Evolutionary conservation across 2,329 filamentous ascomycete species (phyloP).

Genomic region (Fonsecaea erecta): DNA sequence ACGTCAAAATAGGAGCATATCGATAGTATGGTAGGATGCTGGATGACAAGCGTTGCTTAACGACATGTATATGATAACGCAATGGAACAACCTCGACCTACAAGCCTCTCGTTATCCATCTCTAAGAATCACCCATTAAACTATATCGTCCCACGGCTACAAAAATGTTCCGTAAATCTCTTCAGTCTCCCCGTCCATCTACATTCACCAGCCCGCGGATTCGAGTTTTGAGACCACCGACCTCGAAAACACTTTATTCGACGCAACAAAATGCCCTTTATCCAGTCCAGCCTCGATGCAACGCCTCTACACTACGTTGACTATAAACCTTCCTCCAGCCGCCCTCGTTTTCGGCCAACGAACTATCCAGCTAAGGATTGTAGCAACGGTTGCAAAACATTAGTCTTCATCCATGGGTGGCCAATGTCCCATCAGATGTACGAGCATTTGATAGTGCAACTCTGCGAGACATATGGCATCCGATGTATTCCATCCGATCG

Average conservation of each 20-base stretch:
- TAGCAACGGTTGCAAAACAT: constrained; percentile 19
- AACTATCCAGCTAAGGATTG: constrained; percentile 4
- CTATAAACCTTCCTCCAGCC: constrained; percentile 35
- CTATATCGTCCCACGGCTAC: neutral
- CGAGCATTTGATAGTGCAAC: constrained; percentile 39
- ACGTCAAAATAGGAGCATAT: neutral
- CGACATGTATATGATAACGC: neutral
- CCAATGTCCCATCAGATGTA: constrained; percentile 42
- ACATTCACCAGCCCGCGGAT: neutral
- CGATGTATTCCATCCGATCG: constrained; percentile 42
- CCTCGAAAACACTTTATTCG: neutral
- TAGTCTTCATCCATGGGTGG: constrained; percentile 43
- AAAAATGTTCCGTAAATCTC: neutral
- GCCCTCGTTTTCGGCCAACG: constrained; percentile 26
- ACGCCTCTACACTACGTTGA: constrained; percentile 32
- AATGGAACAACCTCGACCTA: neutral
- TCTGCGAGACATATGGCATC: constrained; percentile 39
- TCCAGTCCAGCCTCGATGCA: constrained; percentile 32
- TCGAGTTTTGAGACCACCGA: neutral
- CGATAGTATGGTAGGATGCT: constrained; percentile 5
- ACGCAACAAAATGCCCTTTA: constrained; percentile 30
- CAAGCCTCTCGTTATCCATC: neutral
- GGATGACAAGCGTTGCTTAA: constrained; percentile 5
- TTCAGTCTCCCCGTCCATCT: neutral
- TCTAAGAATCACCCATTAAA: neutral